Evolutionary conservation across 1,284 basidiomycete species (phyloP).

Genomic region (Boletus semigastroideus): DNA sequence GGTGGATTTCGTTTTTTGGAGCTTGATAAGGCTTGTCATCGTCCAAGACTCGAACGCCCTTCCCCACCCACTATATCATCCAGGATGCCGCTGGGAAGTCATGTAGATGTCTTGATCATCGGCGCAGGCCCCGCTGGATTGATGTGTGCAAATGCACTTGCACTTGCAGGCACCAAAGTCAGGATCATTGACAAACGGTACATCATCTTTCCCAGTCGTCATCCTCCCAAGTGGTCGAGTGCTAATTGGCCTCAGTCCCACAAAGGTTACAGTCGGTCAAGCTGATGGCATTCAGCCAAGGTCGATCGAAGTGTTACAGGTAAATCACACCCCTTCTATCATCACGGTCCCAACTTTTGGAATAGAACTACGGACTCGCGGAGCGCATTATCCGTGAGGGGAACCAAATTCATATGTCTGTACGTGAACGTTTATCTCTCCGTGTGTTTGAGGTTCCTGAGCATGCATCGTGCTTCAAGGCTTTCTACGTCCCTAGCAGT

Average conservation of each 20-base stretch:
- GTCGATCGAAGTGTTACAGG: slow-evolving; percentile 75
- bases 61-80: not conserved
- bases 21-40: too few species aligned
- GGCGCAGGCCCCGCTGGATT: slow-evolving; percentile 59
- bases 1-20: too few species aligned
- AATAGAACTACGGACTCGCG: slow-evolving; percentile 69
- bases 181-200: slow-evolving; percentile 40
- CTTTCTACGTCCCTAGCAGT: slow-evolving; percentile 66
- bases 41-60: not conserved
- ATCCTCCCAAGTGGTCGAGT: not conserved
- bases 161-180: slow-evolving; percentile 58
- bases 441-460: not conserved
- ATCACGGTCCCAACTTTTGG: not conserved
- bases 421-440: slow-evolving; percentile 31
- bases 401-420: slow-evolving; percentile 64
- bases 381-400: slow-evolving; percentile 62
- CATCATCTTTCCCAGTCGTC: not conserved
- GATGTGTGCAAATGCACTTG: slow-evolving; percentile 65
- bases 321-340: slow-evolving; percentile 18
- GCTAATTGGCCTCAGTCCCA: slow-evolving; percentile 39
- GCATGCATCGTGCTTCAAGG: slow-evolving; percentile 37
- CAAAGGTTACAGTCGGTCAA: slow-evolving; percentile 62
- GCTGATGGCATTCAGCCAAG: slow-evolving; percentile 78
- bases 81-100: slow-evolving; percentile 29
- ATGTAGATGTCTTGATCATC: slow-evolving; percentile 56